phyloP scores from a whole-genome alignment of 768 basidiomycete species.

The Mycena rosella region DNA sequence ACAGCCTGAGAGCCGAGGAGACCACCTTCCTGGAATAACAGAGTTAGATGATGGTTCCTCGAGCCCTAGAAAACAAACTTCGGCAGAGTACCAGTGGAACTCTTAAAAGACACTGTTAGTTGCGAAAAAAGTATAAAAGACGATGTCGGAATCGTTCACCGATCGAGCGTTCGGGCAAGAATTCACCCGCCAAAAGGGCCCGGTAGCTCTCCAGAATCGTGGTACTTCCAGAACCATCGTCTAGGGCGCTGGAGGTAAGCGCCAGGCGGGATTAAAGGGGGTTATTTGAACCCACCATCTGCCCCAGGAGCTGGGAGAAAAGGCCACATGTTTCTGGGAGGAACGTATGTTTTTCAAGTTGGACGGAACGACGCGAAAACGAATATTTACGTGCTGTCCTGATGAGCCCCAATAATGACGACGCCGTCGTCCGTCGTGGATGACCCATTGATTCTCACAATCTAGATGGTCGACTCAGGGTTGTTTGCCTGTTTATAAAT shows the following conservation, averaged over 20 bases:
- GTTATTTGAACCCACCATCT: slow-evolving; percentile 54
- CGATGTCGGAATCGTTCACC: slow-evolving; percentile 22
- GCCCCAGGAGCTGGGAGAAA: slow-evolving; percentile 81
- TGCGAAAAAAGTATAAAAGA: neutral
- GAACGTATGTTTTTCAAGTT: slow-evolving; percentile 31
- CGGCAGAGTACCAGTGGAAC: slow-evolving; percentile 90
- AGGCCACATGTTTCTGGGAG: slow-evolving; percentile 82
- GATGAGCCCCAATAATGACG: slow-evolving; percentile 84
- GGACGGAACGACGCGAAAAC: slow-evolving; percentile 19
- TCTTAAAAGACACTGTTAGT: slow-evolving; percentile 50
- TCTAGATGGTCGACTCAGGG: slow-evolving; percentile 56
- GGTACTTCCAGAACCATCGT: slow-evolving; percentile 84
- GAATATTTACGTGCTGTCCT: slow-evolving; percentile 70
- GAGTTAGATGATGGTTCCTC: slow-evolving; percentile 30
- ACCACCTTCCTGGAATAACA: slow-evolving; percentile 75
- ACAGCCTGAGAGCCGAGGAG: slow-evolving; percentile 93
- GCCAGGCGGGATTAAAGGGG: slow-evolving; percentile 28
- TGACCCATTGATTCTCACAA: slow-evolving; percentile 82
- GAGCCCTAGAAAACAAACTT: slow-evolving; percentile 56
- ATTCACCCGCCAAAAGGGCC: slow-evolving; percentile 75
- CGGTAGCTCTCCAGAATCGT: slow-evolving; percentile 79
- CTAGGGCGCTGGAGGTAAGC: slow-evolving; percentile 55
- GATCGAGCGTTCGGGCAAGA: slow-evolving; percentile 72
- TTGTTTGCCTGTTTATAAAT: slow-evolving; percentile 18
- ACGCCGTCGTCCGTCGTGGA: slow-evolving; percentile 70